phyloP scores from a whole-genome alignment of 495 filamentous ascomycete genomes.

The Articulospora tetracladia region DNA sequence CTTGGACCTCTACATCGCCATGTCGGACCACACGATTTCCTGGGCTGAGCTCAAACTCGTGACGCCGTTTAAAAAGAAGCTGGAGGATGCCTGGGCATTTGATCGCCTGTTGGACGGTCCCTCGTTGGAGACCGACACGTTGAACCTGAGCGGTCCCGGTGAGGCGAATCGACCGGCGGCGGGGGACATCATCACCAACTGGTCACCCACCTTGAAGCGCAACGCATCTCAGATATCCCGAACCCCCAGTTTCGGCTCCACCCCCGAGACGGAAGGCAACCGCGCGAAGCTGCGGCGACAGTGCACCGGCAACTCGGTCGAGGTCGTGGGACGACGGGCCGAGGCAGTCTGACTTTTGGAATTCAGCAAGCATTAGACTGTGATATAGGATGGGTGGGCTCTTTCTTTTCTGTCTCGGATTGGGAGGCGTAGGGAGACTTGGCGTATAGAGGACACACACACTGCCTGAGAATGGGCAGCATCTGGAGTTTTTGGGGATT shows the following conservation, averaged over 20 bases:
- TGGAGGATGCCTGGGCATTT: constrained; percentile 47
- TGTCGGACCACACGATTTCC: constrained; percentile 43
- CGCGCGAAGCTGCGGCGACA: constrained; percentile 20
- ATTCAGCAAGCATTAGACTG: constrained; percentile 12
- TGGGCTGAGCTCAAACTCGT: constrained; percentile 40
- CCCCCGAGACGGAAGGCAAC: constrained; percentile 12
- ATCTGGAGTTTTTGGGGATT: constrained; percentile 7
- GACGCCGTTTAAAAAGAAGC: constrained; percentile 41
- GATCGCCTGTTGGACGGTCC: constrained; percentile 42
- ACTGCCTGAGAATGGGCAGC: constrained; percentile 17
- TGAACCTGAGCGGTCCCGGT: not conserved
- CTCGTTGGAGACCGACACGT: not conserved
- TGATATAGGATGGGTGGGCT: constrained; percentile 8
- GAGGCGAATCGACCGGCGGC: constrained; percentile 34
- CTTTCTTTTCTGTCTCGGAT: not conserved
- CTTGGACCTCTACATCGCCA: constrained; percentile 51
- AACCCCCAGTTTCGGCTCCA: constrained; percentile 40
- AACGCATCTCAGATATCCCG: constrained; percentile 43
- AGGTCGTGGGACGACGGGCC: constrained; percentile 17
- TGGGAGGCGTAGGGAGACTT: constrained; percentile 18
- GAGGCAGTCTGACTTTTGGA: constrained; percentile 19
- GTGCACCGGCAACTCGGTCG: constrained; percentile 14
- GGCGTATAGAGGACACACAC: constrained; percentile 19
- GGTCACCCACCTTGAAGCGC: constrained; percentile 38
- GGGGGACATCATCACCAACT: constrained; percentile 40